Evolutionary conservation across 345 rosid genomes (phyloP).

Genomic region (Raphanus sativus): DNA sequence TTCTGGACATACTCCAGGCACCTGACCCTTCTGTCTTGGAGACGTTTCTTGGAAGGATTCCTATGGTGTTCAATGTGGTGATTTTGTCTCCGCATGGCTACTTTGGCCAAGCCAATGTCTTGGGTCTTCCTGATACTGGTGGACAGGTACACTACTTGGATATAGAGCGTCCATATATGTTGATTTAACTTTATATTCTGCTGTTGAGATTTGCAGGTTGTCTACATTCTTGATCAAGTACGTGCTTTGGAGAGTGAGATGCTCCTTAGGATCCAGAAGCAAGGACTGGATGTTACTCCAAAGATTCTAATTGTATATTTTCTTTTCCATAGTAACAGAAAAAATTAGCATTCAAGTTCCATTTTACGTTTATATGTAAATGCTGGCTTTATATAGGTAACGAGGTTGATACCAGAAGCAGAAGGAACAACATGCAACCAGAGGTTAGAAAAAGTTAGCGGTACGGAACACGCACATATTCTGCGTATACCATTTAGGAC

Average conservation of each 20-base stretch:
- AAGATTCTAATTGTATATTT: constrained; percentile 48
- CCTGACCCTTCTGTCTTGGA: constrained; percentile 64
- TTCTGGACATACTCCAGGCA: constrained; percentile 62
- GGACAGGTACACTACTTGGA: constrained; percentile 58
- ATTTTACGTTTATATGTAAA: not conserved
- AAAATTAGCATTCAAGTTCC: not conserved
- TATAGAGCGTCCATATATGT: not conserved
- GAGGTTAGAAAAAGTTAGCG: constrained; percentile 50
- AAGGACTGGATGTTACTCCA: constrained; percentile 51
- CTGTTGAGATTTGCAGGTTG: constrained; percentile 37
- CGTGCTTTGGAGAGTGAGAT: constrained; percentile 64
- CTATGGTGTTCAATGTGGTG: constrained; percentile 67
- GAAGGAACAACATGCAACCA: constrained; percentile 57
- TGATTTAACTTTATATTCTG: constrained; percentile 1
- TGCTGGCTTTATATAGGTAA: constrained; percentile 37
- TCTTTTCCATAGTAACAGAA: not conserved
- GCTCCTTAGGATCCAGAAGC: constrained; percentile 55
- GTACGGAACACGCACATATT: constrained; percentile 50
- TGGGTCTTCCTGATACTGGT: constrained; percentile 68
- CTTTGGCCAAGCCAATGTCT: constrained; percentile 66
- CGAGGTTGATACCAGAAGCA: constrained; percentile 52
- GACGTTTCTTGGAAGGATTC: constrained; percentile 63
- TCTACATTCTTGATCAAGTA: constrained; percentile 69
- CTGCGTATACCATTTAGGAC: constrained; percentile 55
- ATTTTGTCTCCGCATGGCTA: constrained; percentile 63